phyloP scores from a whole-genome alignment of 2,329 filamentous ascomycete species.

The Claviceps digitariae region DNA sequence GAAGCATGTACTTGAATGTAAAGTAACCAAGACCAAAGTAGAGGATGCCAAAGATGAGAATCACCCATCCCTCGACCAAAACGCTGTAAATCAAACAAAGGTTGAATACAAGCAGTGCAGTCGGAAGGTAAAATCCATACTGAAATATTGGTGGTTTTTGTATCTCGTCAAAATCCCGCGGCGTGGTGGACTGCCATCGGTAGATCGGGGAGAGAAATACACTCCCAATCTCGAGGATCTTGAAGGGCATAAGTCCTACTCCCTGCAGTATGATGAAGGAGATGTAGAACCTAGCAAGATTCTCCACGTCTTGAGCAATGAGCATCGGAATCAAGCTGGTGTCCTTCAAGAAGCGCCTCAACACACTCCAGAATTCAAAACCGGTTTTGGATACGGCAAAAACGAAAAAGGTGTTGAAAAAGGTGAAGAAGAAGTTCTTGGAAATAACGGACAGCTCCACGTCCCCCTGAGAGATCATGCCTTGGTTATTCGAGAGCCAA shows the following conservation, averaged over 20 bases:
- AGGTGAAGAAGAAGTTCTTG: slow-evolving; percentile 98
- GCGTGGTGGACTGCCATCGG: slow-evolving; percentile 67
- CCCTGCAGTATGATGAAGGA: slow-evolving; percentile 91
- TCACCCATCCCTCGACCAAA: slow-evolving; percentile 62
- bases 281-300: slow-evolving; percentile 72
- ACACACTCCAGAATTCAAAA: slow-evolving; percentile 56
- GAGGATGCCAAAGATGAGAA: slow-evolving; percentile 67
- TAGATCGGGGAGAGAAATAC: slow-evolving; percentile 73
- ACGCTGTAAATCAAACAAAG: slow-evolving; percentile 93
- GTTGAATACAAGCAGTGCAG: slow-evolving; percentile 84
- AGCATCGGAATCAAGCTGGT: slow-evolving; percentile 63
- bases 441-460: slow-evolving; percentile 90
- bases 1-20: slow-evolving; percentile 90
- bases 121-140: slow-evolving; percentile 92
- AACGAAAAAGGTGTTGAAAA: slow-evolving; percentile 96
- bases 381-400: slow-evolving; percentile 83
- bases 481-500: slow-evolving; percentile 79
- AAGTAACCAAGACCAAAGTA: slow-evolving; percentile 80
- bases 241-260: slow-evolving; percentile 84
- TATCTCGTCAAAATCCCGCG: slow-evolving; percentile 75
- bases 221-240: slow-evolving; percentile 78
- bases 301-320: slow-evolving; percentile 62
- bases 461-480: slow-evolving; percentile 89
- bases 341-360: slow-evolving; percentile 65
- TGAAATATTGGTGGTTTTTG: slow-evolving; percentile 75